Conservation (phyloP, 768 basidiomycete species). For the Lactarius pseudohatsudake region DNA sequence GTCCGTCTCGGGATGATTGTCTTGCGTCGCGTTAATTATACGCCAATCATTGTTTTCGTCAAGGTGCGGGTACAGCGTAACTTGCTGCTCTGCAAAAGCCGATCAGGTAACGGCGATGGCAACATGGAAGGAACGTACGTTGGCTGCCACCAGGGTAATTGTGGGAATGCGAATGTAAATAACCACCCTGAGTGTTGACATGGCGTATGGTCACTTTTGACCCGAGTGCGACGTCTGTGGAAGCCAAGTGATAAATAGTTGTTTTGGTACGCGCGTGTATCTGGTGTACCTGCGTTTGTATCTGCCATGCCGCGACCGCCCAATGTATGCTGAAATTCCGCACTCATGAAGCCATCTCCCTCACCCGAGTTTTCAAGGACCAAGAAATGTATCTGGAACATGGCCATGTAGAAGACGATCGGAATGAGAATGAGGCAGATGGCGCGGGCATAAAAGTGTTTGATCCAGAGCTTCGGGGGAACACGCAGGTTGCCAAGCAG, state of each 20-base stretch:
- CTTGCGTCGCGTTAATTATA: conserved; percentile 70
- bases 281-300: conserved; percentile 75
- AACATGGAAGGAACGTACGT: conserved; percentile 53
- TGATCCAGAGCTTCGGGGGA: conserved; percentile 67
- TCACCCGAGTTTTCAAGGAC: conserved; percentile 89
- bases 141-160: conserved; percentile 87
- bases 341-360: conserved; percentile 99
- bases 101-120: conserved; percentile 2
- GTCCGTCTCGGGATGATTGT: conserved; percentile 43
- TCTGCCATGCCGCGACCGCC: conserved; percentile 88
- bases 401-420: conserved; percentile 87
- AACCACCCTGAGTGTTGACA: conserved; percentile 97
- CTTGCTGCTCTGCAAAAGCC: conserved; percentile 78
- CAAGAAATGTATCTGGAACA: conserved; percentile 95
- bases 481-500: conserved; percentile 86
- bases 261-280: conserved; percentile 1
- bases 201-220: conserved; percentile 84
- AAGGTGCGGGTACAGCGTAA: conserved; percentile 98
- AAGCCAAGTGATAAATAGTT: neutral
- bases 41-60: conserved; percentile 95
- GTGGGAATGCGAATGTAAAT: conserved; percentile 92
- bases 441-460: conserved; percentile 87
- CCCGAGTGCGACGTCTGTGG: conserved; percentile 77
- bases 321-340: conserved; percentile 96
- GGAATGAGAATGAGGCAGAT: conserved; percentile 88